Evolutionary conservation across 2,329 filamentous ascomycete genomes (phyloP).

Genomic region (Hypoxylon sp.): DNA sequence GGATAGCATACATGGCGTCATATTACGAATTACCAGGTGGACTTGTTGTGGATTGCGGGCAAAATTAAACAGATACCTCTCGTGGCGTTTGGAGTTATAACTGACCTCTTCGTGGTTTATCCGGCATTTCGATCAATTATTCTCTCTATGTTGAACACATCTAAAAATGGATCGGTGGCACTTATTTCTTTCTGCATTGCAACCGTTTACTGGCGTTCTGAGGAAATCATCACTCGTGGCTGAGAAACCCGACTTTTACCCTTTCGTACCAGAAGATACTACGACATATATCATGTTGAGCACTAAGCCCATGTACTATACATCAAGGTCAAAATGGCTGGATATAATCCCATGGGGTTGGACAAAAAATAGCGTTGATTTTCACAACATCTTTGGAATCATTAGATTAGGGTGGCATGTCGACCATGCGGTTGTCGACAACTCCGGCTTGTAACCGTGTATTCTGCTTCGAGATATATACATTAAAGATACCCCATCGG

Average conservation of each 20-base stretch:
- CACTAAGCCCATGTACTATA: constrained; percentile 6
- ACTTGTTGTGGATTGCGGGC: constrained; percentile 18
- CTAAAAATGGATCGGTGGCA: constrained; percentile 13
- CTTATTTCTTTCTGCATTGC: constrained; percentile 21
- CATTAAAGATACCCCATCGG: constrained; percentile 5
- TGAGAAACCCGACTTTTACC: constrained; percentile 16
- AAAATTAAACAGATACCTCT: constrained; percentile 21
- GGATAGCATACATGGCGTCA: constrained; percentile 19
- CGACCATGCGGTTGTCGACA: constrained; percentile 2
- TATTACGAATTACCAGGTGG: constrained; percentile 15
- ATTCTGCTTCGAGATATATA: constrained; percentile 21
- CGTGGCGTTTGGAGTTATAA: constrained; percentile 32
- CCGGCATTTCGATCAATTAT: constrained; percentile 20
- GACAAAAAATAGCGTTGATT: neutral
- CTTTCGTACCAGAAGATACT: constrained; percentile 8
- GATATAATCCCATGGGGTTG: constrained; percentile 16
- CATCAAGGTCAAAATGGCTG: constrained; percentile 18
- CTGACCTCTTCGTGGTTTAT: constrained; percentile 14
- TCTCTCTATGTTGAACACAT: constrained; percentile 17
- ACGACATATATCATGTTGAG: constrained; percentile 12
- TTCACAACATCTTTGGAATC: constrained; percentile 16
- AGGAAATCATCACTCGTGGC: constrained; percentile 10
- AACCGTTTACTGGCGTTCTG: constrained; percentile 22
- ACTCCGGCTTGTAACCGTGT: neutral
- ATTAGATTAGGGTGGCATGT: constrained; percentile 14